Base-by-base conservation (phyloP, 163 green algal species). In the Prototheca wickerhamii region DNA sequence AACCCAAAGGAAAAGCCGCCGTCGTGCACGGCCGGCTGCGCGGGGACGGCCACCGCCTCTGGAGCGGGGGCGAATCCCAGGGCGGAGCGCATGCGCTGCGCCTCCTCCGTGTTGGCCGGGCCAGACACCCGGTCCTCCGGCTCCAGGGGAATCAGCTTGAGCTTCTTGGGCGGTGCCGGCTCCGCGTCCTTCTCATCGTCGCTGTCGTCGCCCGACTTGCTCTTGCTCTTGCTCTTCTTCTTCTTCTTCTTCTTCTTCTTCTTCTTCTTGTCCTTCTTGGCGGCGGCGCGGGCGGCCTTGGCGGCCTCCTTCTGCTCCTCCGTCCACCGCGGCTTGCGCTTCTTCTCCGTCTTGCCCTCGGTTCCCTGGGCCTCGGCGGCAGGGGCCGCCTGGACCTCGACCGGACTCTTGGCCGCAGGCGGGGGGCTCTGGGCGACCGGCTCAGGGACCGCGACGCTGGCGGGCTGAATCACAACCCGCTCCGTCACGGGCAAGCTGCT, bases 91-190 rank as follows among this genome's bases (percentile, higher is more conserved):
- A 84, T 77, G 23, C 42, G 54, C 10, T 60, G 40, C 21, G 79
- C 79, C 43, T 86, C 73, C 15, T 75, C 71, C 2, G 73, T 73
- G 52, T 84, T 84, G 59, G 73, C 62, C 0, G 76, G 76, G 8
- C 76, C 79, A n/a, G 79, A 84, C 46, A 73, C 51, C 18, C 63
- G 61, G 53, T 70, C 63, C 67, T 68, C 58, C 12, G 60, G 63
- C 4, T 20, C 30, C 44, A 66, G 33, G 15, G 34, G 28, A 6
- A 58, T 40, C 57, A 55, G 31, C 52, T 64, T 66, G 6, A 46
- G 58, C 23, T 65, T 59, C 32, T 65, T 72, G 4, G 25, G 42
- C 64, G 57, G 40, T 61, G 18, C 37, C 44, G 32, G 23, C 26
- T 26, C 46, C 33, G 0, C 53, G 31, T 4, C 4, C n/a, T n/a